These are phyloP conservation scores for Asterochloris sp. DNA, from an alignment of 139 green algal genomes.

Conservation along the genomic window DNA sequence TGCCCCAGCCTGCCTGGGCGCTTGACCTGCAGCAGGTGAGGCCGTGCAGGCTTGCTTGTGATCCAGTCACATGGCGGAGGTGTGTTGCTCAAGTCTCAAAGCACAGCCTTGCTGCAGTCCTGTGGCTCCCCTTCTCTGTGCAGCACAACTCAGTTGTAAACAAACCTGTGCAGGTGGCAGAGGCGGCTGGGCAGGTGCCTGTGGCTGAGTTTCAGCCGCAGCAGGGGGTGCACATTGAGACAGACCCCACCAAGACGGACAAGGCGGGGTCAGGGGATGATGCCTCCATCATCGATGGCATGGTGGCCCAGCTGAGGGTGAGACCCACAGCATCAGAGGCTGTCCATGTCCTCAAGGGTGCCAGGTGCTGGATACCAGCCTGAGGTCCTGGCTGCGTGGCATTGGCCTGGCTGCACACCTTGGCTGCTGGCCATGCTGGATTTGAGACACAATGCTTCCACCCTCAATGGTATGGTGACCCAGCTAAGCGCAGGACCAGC, in stretches of 20 bases:
- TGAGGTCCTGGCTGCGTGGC: background rate
- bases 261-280: slow-evolving; percentile 24
- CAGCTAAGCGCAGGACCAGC: no score
- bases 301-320: slow-evolving; percentile 66
- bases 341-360: background rate
- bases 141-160: background rate
- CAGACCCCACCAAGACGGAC: slow-evolving; percentile 88
- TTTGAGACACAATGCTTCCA: no score
- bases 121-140: background rate
- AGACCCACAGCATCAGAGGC: background rate
- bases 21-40: slow-evolving; percentile 45
- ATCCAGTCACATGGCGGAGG: background rate
- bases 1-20: slow-evolving; percentile 73
- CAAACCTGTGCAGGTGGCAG: slow-evolving; percentile 29
- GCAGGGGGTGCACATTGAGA: slow-evolving; percentile 94
- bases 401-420: background rate
- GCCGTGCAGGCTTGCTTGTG: background rate
- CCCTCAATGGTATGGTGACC: no score
- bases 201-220: slow-evolving; percentile 80
- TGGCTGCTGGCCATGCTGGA: no score
- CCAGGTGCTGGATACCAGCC: no score
- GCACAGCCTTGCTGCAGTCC: background rate
- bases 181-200: slow-evolving; percentile 51
- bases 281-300: slow-evolving; percentile 42
- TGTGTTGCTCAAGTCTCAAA: background rate